A percentile compares a stretch with the other conserved stretches of the same genome.
phyloP scores from a whole-genome alignment of 2,329 filamentous ascomycete genomes.

The Fusarium falciforme region DNA sequence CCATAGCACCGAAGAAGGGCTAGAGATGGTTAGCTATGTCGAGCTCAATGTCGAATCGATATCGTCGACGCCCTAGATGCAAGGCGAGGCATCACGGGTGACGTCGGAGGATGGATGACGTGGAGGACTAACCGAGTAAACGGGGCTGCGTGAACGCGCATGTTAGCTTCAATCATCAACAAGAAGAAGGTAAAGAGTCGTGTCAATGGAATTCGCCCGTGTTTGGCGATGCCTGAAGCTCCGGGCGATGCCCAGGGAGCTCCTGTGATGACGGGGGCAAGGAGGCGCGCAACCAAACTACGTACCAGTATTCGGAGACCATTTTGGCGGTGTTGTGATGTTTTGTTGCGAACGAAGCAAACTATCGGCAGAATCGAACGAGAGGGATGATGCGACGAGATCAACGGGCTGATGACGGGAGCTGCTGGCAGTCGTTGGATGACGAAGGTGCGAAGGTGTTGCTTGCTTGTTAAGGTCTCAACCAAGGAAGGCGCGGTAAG shows the following conservation, averaged over 20 bases:
- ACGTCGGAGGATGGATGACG: slow-evolving; percentile 46
- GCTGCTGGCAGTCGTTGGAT: slow-evolving; percentile 40
- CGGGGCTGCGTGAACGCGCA: slow-evolving; percentile 73
- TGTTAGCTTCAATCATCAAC: slow-evolving; percentile 57
- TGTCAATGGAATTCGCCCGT: slow-evolving; percentile 18
- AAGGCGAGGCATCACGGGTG: slow-evolving; percentile 39
- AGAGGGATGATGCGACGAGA: slow-evolving; percentile 23
- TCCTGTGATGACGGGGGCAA: slow-evolving; percentile 47
- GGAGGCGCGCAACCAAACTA: slow-evolving; percentile 51
- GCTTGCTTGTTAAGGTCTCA: slow-evolving; percentile 52
- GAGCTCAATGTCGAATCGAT: slow-evolving; percentile 25
- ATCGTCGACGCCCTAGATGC: slow-evolving; percentile 30
- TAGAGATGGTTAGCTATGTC: slow-evolving; percentile 53
- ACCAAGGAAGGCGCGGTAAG: slow-evolving; percentile 53
- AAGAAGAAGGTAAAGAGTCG: slow-evolving; percentile 1
- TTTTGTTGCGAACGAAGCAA: slow-evolving; percentile 1
- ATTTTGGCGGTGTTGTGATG: slow-evolving; percentile 65
- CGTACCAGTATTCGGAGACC: slow-evolving; percentile 86
- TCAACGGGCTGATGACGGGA: slow-evolving; percentile 12
- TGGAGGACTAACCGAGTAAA: slow-evolving; percentile 91
- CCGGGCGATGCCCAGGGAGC: slow-evolving; percentile 45
- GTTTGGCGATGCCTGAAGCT: slow-evolving; percentile 45
- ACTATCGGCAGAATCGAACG: slow-evolving; percentile 27
- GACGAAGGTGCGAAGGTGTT: slow-evolving; percentile 39
- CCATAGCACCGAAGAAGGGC: slow-evolving; percentile 97